Evolutionary conservation across 495 filamentous ascomycete species (phyloP).

Genomic region (Trichoderma orchidacearum): DNA sequence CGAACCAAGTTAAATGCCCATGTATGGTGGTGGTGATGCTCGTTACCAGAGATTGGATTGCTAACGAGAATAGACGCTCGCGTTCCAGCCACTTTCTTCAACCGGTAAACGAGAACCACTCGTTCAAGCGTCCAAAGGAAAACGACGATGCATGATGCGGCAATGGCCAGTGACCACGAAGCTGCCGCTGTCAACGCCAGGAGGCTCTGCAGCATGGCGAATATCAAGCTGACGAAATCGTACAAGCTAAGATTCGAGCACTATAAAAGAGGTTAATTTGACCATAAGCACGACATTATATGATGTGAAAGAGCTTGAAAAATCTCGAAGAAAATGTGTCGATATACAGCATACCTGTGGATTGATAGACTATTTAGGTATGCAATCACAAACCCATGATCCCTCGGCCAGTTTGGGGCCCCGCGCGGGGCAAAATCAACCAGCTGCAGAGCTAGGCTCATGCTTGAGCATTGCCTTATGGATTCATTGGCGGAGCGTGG

Average conservation of each 20-base stretch:
- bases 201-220: neutral
- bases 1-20: neutral
- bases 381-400: too few species aligned
- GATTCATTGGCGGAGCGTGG: too few species aligned
- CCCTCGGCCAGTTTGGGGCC: neutral
- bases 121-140: neutral
- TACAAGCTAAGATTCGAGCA: neutral
- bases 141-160: neutral
- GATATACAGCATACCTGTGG: too few species aligned
- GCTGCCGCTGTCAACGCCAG: neutral
- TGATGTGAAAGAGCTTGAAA: too few species aligned
- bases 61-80: slow-evolving; percentile 10
- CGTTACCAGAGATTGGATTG: slow-evolving; percentile 11
- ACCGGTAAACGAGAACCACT: slow-evolving; percentile 6
- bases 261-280: too few species aligned
- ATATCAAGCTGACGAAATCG: neutral
- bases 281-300: too few species aligned
- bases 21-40: neutral
- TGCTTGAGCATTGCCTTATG: neutral
- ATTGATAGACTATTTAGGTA: too few species aligned
- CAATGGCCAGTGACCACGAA: neutral
- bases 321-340: too few species aligned
- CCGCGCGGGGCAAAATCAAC: neutral
- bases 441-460: neutral
- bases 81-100: slow-evolving; percentile 9